Evolutionary conservation across 768 basidiomycete species (phyloP).

Genomic region (Tricholoma matsutake): DNA sequence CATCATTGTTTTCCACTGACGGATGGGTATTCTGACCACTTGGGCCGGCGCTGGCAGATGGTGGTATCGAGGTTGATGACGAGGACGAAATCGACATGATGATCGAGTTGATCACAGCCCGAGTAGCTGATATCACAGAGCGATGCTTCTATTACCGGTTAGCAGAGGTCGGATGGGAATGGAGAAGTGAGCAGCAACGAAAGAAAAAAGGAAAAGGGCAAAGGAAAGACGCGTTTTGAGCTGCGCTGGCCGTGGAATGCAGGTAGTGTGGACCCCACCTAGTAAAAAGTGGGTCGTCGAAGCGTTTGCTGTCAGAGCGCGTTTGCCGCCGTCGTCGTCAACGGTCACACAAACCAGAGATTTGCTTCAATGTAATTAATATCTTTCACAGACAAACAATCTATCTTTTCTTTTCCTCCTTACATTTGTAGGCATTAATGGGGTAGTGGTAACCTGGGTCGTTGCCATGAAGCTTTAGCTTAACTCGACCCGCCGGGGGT

Average conservation of each 20-base stretch:
- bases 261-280: constrained; percentile 26
- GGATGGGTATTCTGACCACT: constrained; percentile 52
- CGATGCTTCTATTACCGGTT: constrained; percentile 13
- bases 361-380: no score
- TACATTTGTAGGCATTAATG: constrained; percentile 1
- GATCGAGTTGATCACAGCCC: constrained; percentile 18
- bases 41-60: constrained; percentile 42
- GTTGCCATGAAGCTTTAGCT: not conserved
- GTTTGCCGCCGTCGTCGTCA: constrained; percentile 6
- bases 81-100: constrained; percentile 51
- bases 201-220: constrained; percentile 32
- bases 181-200: constrained; percentile 10
- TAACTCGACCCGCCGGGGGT: constrained; percentile 78
- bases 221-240: constrained; percentile 39
- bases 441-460: constrained; percentile 9
- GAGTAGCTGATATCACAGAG: constrained; percentile 14
- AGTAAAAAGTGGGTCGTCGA: constrained; percentile 31
- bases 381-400: no score
- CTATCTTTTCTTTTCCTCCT: not conserved
- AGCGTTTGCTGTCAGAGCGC: constrained; percentile 19
- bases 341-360: constrained; percentile 7
- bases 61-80: constrained; percentile 44
- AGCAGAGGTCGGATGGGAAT: constrained; percentile 16
- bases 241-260: constrained; percentile 22
- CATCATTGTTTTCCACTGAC: constrained; percentile 59